phyloP scores from a whole-genome alignment of 306 rosid genomes.

The Fragaria nilgerrensis region DNA sequence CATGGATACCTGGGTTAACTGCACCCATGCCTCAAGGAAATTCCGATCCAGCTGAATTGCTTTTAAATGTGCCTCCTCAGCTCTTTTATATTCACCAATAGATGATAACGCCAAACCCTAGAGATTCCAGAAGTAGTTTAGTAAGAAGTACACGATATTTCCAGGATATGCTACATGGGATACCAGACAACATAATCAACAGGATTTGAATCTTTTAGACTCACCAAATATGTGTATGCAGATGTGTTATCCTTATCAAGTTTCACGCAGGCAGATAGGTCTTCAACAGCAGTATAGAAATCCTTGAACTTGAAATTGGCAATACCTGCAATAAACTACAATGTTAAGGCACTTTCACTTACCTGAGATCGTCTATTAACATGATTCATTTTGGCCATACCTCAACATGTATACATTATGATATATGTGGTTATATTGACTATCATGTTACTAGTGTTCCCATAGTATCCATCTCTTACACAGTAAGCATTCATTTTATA shows the following conservation, averaged over 20 bases:
- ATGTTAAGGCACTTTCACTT: not conserved
- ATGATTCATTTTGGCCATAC: not conserved
- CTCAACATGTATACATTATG: not conserved
- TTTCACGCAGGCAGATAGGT: constrained; percentile 69
- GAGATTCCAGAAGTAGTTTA: constrained; percentile 27
- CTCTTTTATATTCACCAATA: constrained; percentile 72
- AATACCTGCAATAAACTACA: constrained; percentile 51
- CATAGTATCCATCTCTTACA: not conserved
- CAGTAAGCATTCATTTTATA: not conserved
- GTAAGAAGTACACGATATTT: constrained; percentile 20
- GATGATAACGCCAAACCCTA: constrained; percentile 86
- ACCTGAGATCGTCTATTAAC: not conserved
- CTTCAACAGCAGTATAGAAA: constrained; percentile 68
- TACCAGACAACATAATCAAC: constrained; percentile 22
- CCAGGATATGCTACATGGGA: constrained; percentile 18
- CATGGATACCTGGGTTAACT: constrained; percentile 71
- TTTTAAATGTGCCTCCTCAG: constrained; percentile 81
- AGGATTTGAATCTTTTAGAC: constrained; percentile 27
- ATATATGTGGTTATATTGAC: not conserved
- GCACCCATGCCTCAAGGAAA: constrained; percentile 87
- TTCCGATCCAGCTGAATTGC: constrained; percentile 65
- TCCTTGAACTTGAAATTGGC: constrained; percentile 83
- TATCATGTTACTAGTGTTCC: not conserved
- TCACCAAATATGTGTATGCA: constrained; percentile 81
- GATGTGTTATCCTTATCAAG: constrained; percentile 69